Percentiles rank a stretch among this genome's conserved stretches.
Evolutionary conservation across 169 alveolate species (phyloP).

Genomic region (Plasmodium gallinaceum): DNA sequence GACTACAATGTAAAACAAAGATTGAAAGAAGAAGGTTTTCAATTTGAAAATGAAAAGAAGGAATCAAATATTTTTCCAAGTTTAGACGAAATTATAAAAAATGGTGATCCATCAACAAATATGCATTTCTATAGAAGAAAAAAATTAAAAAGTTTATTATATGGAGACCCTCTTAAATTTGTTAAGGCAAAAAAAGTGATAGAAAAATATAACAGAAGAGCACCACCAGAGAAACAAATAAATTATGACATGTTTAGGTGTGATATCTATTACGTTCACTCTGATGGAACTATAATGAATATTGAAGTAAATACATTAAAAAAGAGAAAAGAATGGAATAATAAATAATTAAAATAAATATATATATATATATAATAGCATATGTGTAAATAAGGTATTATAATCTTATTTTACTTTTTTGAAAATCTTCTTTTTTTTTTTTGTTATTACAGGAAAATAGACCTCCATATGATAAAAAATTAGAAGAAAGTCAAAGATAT

Average conservation of each 20-base stretch:
- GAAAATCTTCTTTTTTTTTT: neutral
- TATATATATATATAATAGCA: neutral
- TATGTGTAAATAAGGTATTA: neutral
- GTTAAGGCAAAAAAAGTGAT: slow-evolving; percentile 76
- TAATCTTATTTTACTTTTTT: neutral
- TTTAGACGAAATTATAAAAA: slow-evolving; percentile 83
- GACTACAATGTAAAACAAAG: slow-evolving; percentile 34
- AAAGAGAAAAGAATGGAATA: slow-evolving; percentile 2
- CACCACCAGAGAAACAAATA: slow-evolving; percentile 80
- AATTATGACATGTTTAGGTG: slow-evolving; percentile 78
- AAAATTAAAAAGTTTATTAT: slow-evolving; percentile 82
- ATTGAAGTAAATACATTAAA: slow-evolving; percentile 77
- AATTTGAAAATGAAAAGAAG: slow-evolving; percentile 54
- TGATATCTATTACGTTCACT: slow-evolving; percentile 84
- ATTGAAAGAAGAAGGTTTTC: slow-evolving; percentile 74
- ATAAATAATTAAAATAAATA: neutral
- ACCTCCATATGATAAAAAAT: slow-evolving; percentile 70
- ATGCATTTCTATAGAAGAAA: slow-evolving; percentile 83
- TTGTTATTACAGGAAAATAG: slow-evolving; percentile 44
- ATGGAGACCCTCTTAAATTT: slow-evolving; percentile 83
- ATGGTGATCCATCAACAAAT: slow-evolving; percentile 85
- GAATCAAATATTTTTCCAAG: slow-evolving; percentile 78
- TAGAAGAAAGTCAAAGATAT: slow-evolving; percentile 54
- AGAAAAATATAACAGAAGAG: slow-evolving; percentile 80
- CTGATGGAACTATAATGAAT: slow-evolving; percentile 86